Percentiles rank a stretch among this genome's conserved stretches.
Conservation (phyloP, 2,329 filamentous ascomycete species). For the Curvularia sp. region DNA sequence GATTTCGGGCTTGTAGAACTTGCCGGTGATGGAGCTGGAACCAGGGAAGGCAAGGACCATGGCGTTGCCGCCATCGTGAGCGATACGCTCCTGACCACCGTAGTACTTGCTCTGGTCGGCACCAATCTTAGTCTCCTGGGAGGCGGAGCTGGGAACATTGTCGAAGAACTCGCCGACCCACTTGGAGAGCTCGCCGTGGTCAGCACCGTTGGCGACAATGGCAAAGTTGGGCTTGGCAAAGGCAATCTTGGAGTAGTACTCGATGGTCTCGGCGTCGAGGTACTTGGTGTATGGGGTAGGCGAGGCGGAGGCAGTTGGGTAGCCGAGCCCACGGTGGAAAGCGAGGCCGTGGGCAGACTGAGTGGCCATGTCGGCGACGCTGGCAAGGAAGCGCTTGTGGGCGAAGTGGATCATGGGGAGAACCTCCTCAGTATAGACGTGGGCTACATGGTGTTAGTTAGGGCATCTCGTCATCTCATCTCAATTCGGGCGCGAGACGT, state of each 20-base stretch:
- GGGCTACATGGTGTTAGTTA: slow-evolving; percentile 61
- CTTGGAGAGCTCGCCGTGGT: slow-evolving; percentile 76
- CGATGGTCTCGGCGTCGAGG: slow-evolving; percentile 76
- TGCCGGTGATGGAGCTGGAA: slow-evolving; percentile 74
- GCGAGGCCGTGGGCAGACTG: slow-evolving; percentile 86
- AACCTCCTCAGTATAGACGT: slow-evolving; percentile 91
- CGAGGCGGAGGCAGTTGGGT: slow-evolving; percentile 74
- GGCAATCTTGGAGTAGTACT: slow-evolving; percentile 76
- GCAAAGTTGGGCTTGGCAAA: slow-evolving; percentile 93
- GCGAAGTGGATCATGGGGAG: slow-evolving; percentile 76
- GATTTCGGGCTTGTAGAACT: slow-evolving; percentile 86
- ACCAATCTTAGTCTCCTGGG: slow-evolving; percentile 60
- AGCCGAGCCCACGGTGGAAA: slow-evolving; percentile 92
- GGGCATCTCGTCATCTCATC: slow-evolving; percentile 6
- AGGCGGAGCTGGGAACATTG: slow-evolving; percentile 62
- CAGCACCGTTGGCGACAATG: slow-evolving; percentile 86
- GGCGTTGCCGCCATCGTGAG: slow-evolving; percentile 78
- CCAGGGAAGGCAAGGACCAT: slow-evolving; percentile 93
- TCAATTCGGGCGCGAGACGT: slow-evolving; percentile 32
- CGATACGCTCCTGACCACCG: slow-evolving; percentile 91
- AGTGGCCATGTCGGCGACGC: slow-evolving; percentile 73
- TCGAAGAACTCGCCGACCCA: slow-evolving; percentile 96
- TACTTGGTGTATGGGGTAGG: slow-evolving; percentile 79
- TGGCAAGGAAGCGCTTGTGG: slow-evolving; percentile 73
- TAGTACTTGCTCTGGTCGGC: slow-evolving; percentile 80